These are phyloP conservation scores for Pestalotiopsis sp. DNA, from an alignment of 2,329 filamentous ascomycete genomes.

Conservation along the genomic window DNA sequence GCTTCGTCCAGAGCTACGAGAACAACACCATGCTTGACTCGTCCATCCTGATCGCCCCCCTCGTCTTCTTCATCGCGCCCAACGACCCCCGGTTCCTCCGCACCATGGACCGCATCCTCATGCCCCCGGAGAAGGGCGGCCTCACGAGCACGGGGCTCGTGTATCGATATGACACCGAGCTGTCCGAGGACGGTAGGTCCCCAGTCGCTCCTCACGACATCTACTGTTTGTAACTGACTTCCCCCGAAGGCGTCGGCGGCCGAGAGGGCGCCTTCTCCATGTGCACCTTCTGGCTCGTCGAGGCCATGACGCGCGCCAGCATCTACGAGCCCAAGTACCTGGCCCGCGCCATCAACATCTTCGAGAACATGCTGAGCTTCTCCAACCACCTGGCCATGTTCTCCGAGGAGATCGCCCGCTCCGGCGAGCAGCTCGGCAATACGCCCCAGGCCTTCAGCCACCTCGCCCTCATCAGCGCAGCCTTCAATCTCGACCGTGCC, in stretches of 20 bases:
- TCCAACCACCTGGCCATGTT: constrained; percentile 80
- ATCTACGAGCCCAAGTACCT: constrained; percentile 68
- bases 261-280: constrained; percentile 78
- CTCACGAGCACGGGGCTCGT: constrained; percentile 76
- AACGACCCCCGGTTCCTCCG: constrained; percentile 76
- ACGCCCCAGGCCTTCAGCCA: constrained; percentile 81
- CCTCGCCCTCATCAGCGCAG: constrained; percentile 74
- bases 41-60: constrained; percentile 73
- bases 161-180: constrained; percentile 72
- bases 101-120: constrained; percentile 72
- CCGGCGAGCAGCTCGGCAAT: constrained; percentile 78
- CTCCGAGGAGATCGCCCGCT: constrained; percentile 75
- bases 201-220: not conserved
- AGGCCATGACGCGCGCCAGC: constrained; percentile 72
- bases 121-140: constrained; percentile 74
- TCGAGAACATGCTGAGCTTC: constrained; percentile 78
- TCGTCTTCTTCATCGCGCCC: constrained; percentile 79
- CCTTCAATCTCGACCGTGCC: constrained; percentile 71
- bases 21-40: constrained; percentile 71
- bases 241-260: constrained; percentile 58
- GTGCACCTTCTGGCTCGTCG: constrained; percentile 84
- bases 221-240: not conserved
- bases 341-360: constrained; percentile 64
- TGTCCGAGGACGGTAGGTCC: constrained; percentile 67
- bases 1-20: constrained; percentile 79